These are phyloP conservation scores for Euphorbia lathyris DNA, from an alignment of 345 rosid genomes.

Conservation along the genomic window DNA sequence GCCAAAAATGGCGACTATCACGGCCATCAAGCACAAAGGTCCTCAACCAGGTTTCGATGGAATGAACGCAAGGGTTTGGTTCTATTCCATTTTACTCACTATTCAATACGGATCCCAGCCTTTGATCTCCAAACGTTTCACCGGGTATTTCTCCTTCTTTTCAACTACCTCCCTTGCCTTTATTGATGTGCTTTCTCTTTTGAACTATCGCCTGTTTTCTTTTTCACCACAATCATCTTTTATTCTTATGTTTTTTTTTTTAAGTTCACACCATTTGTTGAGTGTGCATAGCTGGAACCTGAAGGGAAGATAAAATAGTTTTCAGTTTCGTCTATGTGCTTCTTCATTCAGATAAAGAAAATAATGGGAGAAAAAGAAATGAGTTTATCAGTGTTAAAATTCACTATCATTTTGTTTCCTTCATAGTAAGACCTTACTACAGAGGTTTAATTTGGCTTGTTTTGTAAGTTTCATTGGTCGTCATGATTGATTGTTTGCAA, in stretches of 20 bases:
- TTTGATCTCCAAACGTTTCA: conserved; percentile 84
- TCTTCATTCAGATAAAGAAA: too few relatives aligned
- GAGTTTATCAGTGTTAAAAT: too few relatives aligned
- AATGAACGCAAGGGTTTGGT: conserved; percentile 47
- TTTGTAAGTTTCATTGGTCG: background rate
- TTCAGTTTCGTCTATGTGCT: too few relatives aligned
- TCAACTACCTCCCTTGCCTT: too few relatives aligned
- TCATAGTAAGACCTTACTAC: background rate
- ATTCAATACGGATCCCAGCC: conserved; percentile 96
- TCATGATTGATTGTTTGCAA: background rate
- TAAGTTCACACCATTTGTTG: background rate
- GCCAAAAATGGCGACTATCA: conserved; percentile 42
- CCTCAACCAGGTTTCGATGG: conserved; percentile 14
- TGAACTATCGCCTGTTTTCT: background rate
- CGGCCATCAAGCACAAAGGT: conserved; percentile 26
- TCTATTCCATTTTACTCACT: conserved; percentile 70
- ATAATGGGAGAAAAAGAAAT: too few relatives aligned
- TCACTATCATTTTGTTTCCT: background rate
- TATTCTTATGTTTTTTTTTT: background rate
- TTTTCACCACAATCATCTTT: too few relatives aligned
- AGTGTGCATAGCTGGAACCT: background rate
- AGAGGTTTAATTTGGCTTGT: background rate
- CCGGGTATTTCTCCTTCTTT: conserved; percentile 37
- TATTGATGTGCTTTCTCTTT: too few relatives aligned
- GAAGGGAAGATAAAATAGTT: background rate